phyloP scores from a whole-genome alignment of 2,329 filamentous ascomycete genomes.

The Pyricularia grisea region DNA sequence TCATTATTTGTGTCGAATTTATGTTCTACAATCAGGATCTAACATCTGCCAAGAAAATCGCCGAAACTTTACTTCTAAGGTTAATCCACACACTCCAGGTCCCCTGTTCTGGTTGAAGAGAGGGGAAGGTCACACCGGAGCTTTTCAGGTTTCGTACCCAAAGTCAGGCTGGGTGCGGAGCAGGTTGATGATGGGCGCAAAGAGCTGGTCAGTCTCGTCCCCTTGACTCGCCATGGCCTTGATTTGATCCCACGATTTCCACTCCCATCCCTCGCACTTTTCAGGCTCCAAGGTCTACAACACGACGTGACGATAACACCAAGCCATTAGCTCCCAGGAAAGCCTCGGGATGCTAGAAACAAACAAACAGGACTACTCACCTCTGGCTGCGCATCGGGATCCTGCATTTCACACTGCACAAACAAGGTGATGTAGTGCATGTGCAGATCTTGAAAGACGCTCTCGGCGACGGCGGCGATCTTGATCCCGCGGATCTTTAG shows the following conservation, averaged over 20 bases:
- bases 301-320: neutral
- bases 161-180: slow-evolving; percentile 17
- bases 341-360: neutral
- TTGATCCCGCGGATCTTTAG: slow-evolving; percentile 41
- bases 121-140: neutral
- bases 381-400: slow-evolving; percentile 38
- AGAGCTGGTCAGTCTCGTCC: slow-evolving; percentile 16
- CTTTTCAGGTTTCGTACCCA: slow-evolving; percentile 4
- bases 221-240: slow-evolving; percentile 15
- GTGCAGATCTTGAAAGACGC: slow-evolving; percentile 45
- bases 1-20: neutral
- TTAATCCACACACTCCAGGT: neutral
- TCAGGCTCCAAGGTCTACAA: slow-evolving; percentile 32
- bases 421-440: slow-evolving; percentile 74
- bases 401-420: slow-evolving; percentile 41
- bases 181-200: slow-evolving; percentile 28
- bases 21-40: neutral
- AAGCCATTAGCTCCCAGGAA: neutral
- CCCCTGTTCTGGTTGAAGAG: neutral
- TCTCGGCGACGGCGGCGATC: slow-evolving; percentile 56
- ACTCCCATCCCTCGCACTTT: slow-evolving; percentile 42
- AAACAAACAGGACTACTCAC: slow-evolving; percentile 28
- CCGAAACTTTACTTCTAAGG: neutral
- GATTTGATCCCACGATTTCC: slow-evolving; percentile 35
- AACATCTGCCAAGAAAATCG: neutral